phyloP scores from a whole-genome alignment of 202 grass and related monocot species.

The Setaria viridis region DNA sequence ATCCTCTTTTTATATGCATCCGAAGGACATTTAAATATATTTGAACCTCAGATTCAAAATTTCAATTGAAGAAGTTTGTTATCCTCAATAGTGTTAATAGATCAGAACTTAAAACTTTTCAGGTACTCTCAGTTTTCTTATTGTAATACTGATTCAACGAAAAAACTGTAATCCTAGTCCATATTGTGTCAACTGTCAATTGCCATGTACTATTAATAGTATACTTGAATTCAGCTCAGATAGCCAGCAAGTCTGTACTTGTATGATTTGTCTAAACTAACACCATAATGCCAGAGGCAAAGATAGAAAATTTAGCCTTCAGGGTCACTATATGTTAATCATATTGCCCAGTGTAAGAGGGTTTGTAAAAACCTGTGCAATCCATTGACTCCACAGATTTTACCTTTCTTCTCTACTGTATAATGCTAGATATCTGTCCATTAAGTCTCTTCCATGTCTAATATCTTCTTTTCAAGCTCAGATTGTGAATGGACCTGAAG shows the following conservation, averaged over 20 bases:
- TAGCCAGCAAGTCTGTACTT: slow-evolving; percentile 5
- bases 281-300: slow-evolving; percentile 15
- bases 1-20: slow-evolving; percentile 23
- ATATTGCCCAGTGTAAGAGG: neutral
- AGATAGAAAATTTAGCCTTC: neutral
- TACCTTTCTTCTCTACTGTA: neutral
- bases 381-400: neutral
- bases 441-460: slow-evolving; percentile 57
- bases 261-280: slow-evolving; percentile 33
- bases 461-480: slow-evolving; percentile 57
- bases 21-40: slow-evolving; percentile 22
- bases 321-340: neutral
- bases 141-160: slow-evolving; percentile 10
- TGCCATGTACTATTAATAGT: slow-evolving; percentile 26
- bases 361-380: neutral
- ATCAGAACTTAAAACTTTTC: neutral
- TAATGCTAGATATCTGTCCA: slow-evolving; percentile 38
- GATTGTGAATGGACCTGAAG: slow-evolving; percentile 95
- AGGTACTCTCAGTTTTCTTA: slow-evolving; percentile 13
- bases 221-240: slow-evolving; percentile 20
- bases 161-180: slow-evolving; percentile 13
- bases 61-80: neutral
- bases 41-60: slow-evolving; percentile 14
- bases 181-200: neutral
- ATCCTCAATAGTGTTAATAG: neutral